phyloP scores from a whole-genome alignment of 164 flowering plant genomes.

The Annona squamosa region DNA sequence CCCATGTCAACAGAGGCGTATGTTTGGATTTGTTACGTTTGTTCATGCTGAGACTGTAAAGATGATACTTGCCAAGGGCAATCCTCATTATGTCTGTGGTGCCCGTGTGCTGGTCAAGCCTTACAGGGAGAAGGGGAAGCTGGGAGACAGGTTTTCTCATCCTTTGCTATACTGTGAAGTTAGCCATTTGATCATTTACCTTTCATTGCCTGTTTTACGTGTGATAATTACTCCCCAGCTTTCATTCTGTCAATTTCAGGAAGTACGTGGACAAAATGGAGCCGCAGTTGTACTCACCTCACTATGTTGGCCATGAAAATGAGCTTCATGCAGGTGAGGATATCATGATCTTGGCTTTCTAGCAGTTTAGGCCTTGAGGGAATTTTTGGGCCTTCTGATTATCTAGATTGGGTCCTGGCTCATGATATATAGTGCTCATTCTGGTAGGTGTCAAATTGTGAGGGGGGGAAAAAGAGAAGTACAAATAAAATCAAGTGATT shows the following conservation, averaged over 20 bases:
- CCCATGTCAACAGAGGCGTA: conserved; percentile 79
- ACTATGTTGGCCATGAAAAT: not conserved
- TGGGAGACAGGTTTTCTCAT: conserved; percentile 41
- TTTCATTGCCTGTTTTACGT: not conserved
- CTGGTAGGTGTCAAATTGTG: too few relatives aligned
- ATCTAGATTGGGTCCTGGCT: too few relatives aligned
- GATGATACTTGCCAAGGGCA: conserved; percentile 51
- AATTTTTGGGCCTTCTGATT: too few relatives aligned
- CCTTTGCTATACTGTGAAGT: not conserved
- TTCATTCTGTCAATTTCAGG: not conserved
- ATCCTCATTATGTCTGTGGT: conserved; percentile 81
- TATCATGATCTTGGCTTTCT: too few relatives aligned
- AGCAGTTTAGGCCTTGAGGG: too few relatives aligned
- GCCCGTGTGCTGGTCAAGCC: conserved; percentile 93
- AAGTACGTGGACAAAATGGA: not conserved
- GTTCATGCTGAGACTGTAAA: conserved; percentile 60
- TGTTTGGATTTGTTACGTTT: conserved; percentile 91
- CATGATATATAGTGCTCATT: too few relatives aligned
- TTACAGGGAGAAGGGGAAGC: conserved; percentile 71
- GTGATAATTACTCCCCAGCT: not conserved
- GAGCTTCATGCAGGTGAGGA: not conserved
- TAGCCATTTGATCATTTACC: not conserved
- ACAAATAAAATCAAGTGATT: too few relatives aligned
- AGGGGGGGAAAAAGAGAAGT: too few relatives aligned
- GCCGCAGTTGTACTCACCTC: not conserved